Conservation (phyloP, 345 rosid genomes). For the Eutrema heterophyllum region DNA sequence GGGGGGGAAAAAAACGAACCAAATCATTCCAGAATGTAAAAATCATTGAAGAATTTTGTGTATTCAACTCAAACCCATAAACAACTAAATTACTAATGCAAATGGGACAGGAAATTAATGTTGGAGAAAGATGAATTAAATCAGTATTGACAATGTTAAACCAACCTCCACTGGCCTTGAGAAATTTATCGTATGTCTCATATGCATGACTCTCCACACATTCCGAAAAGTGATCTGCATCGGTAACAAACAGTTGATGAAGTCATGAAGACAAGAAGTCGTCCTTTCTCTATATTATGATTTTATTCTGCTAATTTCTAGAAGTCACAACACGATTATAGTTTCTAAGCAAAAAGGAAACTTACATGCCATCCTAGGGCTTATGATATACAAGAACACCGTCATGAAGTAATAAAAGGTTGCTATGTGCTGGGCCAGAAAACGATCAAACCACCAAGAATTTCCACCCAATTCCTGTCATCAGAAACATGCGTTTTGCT, state of each 20-base stretch:
- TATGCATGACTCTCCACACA: conserved; percentile 91
- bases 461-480: conserved; percentile 95
- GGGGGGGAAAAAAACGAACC: background rate
- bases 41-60: background rate
- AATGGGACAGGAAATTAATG: background rate
- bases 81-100: background rate
- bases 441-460: conserved; percentile 94
- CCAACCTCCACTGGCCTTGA: conserved; percentile 81
- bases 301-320: background rate
- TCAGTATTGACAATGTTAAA: background rate
- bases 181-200: conserved; percentile 93
- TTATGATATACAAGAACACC: conserved; percentile 69
- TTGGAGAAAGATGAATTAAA: background rate
- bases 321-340: background rate
- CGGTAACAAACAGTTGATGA: background rate
- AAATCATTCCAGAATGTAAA: background rate
- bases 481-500: conserved; percentile 11
- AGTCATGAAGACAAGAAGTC: background rate
- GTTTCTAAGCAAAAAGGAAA: background rate
- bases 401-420: conserved; percentile 84
- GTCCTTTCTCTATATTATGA: background rate
- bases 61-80: background rate
- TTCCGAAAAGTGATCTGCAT: conserved; percentile 92
- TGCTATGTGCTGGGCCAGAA: conserved; percentile 83
- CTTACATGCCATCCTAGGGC: conserved; percentile 99